These are phyloP conservation scores for Yarrowia keelungensis DNA, from an alignment of 805 yeast species.

Conservation along the genomic window DNA sequence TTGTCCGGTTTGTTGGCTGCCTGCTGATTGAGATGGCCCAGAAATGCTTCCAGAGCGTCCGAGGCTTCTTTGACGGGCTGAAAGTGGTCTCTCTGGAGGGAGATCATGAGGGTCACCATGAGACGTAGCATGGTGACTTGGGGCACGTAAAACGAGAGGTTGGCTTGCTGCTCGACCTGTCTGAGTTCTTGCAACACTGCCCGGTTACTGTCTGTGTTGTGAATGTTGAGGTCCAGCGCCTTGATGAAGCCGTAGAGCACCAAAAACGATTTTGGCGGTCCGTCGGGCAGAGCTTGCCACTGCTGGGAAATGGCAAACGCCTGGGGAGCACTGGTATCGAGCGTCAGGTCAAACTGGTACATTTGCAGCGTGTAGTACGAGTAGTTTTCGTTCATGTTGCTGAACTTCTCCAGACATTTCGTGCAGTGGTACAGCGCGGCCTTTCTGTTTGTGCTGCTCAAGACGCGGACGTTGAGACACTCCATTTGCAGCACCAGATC, in stretches of 20 bases:
- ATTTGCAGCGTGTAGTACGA: slow-evolving; percentile 17
- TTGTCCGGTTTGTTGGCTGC: slow-evolving; percentile 34
- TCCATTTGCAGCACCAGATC: slow-evolving; percentile 36
- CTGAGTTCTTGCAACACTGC: background rate
- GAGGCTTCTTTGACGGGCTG: slow-evolving; percentile 16
- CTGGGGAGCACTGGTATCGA: slow-evolving; percentile 2
- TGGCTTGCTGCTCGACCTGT: slow-evolving; percentile 6
- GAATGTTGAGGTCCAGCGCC: slow-evolving; percentile 9
- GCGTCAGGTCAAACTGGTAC: slow-evolving; percentile 26
- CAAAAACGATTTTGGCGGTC: slow-evolving; percentile 27
- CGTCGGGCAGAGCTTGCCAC: slow-evolving; percentile 25
- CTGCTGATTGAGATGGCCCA: slow-evolving; percentile 3
- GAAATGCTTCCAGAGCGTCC: slow-evolving; percentile 2
- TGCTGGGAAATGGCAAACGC: slow-evolving; percentile 21
- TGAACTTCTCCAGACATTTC: slow-evolving; percentile 6
- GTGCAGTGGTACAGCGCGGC: slow-evolving; percentile 27
- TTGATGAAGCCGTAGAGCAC: slow-evolving; percentile 18
- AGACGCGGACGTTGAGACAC: slow-evolving; percentile 35
- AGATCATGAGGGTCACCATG: slow-evolving; percentile 3
- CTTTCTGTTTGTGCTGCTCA: slow-evolving; percentile 12
- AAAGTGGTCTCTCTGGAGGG: background rate
- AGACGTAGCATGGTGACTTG: slow-evolving; percentile 29
- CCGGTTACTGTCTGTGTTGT: background rate
- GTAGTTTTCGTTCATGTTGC: slow-evolving; percentile 33
- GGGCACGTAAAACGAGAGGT: slow-evolving; percentile 20